phyloP scores from a whole-genome alignment of 2,329 filamentous ascomycete species.

The Whalleya microplaca region DNA sequence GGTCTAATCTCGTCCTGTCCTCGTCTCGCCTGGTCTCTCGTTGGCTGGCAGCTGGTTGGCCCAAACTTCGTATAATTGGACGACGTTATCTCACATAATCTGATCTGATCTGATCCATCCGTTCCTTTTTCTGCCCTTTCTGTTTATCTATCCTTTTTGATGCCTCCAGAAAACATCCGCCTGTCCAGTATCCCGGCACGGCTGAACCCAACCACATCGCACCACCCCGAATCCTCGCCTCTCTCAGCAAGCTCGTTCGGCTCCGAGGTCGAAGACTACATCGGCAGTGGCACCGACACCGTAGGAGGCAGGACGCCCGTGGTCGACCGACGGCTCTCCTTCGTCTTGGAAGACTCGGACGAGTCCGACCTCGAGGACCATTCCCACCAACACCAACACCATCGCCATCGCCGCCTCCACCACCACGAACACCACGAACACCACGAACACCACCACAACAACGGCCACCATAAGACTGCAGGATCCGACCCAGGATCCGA shows the following conservation, averaged over 20 bases:
- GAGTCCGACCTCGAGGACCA: conserved; percentile 12
- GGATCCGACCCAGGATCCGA: conserved; percentile 33
- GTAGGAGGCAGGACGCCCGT: conserved; percentile 31
- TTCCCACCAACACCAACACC: no score
- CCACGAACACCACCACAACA: conserved; percentile 3
- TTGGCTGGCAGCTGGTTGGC: not conserved
- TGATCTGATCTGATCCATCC: not conserved
- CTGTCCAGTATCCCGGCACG: conserved; percentile 32
- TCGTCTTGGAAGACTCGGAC: conserved; percentile 27
- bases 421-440: not conserved
- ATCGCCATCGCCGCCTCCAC: no score
- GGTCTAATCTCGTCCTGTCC: not conserved
- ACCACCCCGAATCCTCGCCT: conserved; percentile 27
- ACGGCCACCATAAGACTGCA: conserved; percentile 16
- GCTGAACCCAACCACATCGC: conserved; percentile 21
- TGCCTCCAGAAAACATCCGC: conserved; percentile 33
- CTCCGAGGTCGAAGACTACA: conserved; percentile 33
- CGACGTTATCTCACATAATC: not conserved
- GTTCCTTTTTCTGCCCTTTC: conserved; percentile 4
- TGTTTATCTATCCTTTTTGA: conserved; percentile 15
- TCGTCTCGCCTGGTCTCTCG: not conserved
- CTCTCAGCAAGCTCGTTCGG: conserved; percentile 29
- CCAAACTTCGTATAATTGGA: not conserved
- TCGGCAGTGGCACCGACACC: conserved; percentile 33
- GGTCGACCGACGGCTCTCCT: conserved; percentile 27